Percentiles rank a stretch among this genome's conserved stretches.
These are phyloP conservation scores for Trichosporon sp. DNA, from an alignment of 1,284 basidiomycete genomes.

Conservation along the genomic window DNA sequence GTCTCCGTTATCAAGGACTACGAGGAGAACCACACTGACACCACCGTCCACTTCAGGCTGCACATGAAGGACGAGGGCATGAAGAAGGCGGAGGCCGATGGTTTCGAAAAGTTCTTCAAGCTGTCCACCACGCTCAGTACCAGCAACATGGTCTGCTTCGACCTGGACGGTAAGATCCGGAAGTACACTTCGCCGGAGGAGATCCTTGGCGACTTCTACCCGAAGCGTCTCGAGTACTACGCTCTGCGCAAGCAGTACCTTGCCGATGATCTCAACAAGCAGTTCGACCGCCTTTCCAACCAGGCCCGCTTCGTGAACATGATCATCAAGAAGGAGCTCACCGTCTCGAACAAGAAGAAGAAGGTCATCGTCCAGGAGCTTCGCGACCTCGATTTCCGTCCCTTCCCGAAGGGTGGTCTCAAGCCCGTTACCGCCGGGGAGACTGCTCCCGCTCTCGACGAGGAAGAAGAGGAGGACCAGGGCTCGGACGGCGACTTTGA, in stretches of 20 bases:
- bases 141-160: constrained; percentile 98
- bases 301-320: constrained; percentile 96
- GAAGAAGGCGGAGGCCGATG: constrained; percentile 82
- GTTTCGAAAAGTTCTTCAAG: constrained; percentile 88
- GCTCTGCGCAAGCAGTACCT: constrained; percentile 93
- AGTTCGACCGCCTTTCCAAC: constrained; percentile 83
- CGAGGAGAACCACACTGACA: constrained; percentile 91
- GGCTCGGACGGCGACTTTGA: constrained; percentile 72
- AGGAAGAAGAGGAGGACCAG: constrained; percentile 56
- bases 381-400: constrained; percentile 75
- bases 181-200: constrained; percentile 87
- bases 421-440: constrained; percentile 67
- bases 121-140: constrained; percentile 76
- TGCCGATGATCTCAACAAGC: constrained; percentile 75
- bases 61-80: constrained; percentile 74
- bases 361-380: constrained; percentile 79
- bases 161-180: constrained; percentile 92
- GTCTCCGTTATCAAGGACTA: constrained; percentile 69
- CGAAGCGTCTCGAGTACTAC: constrained; percentile 81
- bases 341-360: constrained; percentile 90
- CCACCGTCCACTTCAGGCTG: constrained; percentile 84
- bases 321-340: constrained; percentile 85
- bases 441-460: constrained; percentile 61
- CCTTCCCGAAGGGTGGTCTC: constrained; percentile 68
- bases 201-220: constrained; percentile 91